Evolutionary conservation across 2,329 filamentous ascomycete species (phyloP).

Genomic region (Pseudodiploospora longispora): DNA sequence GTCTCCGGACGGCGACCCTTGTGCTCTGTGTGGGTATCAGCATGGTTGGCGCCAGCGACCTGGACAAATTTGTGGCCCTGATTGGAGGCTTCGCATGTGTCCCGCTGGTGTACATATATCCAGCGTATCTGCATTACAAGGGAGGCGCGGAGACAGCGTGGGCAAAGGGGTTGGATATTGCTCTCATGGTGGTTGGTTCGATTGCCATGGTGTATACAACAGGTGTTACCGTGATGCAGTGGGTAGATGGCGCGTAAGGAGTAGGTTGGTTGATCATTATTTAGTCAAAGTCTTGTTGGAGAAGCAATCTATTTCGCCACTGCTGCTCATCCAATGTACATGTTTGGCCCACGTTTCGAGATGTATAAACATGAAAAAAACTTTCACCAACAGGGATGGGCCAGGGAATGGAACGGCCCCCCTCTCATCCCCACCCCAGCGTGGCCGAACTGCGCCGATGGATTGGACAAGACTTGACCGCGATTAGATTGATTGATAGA

Average conservation of each 20-base stretch:
- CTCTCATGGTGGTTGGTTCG: constrained; percentile 54
- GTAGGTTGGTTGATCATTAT: background rate
- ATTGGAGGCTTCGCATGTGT: constrained; percentile 69
- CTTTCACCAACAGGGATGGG: too few species aligned
- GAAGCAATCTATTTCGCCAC: too few species aligned
- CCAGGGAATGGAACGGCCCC: too few species aligned
- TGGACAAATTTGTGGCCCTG: constrained; percentile 67
- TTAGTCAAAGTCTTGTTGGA: too few species aligned
- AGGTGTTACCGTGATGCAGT: constrained; percentile 42
- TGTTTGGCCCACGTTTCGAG: too few species aligned
- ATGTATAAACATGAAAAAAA: too few species aligned
- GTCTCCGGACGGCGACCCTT: constrained; percentile 50
- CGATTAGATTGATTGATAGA: too few species aligned
- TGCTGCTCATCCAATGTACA: too few species aligned
- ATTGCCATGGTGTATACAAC: constrained; percentile 68
- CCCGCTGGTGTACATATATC: constrained; percentile 70
- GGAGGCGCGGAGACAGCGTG: constrained; percentile 51
- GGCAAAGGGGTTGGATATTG: constrained; percentile 51
- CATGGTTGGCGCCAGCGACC: constrained; percentile 56
- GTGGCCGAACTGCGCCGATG: too few species aligned
- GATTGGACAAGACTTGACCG: too few species aligned
- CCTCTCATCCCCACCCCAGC: too few species aligned
- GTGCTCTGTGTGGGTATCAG: constrained; percentile 52
- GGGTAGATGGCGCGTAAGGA: constrained; percentile 16
- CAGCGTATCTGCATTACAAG: constrained; percentile 61